phyloP scores from a whole-genome alignment of 179 eudicot genomes.

The Gypsophila paniculata region DNA sequence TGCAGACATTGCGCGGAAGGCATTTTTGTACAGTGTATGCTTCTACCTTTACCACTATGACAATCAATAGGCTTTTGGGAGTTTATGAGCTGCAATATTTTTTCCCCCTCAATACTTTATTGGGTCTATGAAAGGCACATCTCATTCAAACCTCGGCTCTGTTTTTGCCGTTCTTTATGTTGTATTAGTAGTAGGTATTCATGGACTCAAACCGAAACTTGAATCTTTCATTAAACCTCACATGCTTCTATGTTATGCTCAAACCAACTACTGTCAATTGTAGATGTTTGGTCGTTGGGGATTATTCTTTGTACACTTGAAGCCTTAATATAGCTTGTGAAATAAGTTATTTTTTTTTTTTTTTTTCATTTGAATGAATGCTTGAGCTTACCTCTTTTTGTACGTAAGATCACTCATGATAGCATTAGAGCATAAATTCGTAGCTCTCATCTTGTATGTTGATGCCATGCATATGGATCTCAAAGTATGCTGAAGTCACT shows the following conservation, averaged over 20 bases:
- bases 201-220: neutral
- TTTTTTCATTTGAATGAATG: too few species aligned
- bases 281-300: neutral
- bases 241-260: neutral
- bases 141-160: neutral
- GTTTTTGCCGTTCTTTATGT: neutral
- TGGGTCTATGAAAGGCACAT: neutral
- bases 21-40: conserved; percentile 92
- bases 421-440: too few species aligned
- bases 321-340: neutral
- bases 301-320: neutral
- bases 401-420: too few species aligned
- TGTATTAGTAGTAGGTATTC: neutral
- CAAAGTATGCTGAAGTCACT: too few species aligned
- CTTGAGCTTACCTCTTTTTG: too few species aligned
- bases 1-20: conserved; percentile 92
- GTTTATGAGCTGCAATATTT: neutral
- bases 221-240: neutral
- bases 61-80: conserved; percentile 7
- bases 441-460: too few species aligned
- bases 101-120: neutral
- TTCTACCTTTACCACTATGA: conserved; percentile 17
- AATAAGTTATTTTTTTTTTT: too few species aligned
- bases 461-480: too few species aligned
- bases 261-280: neutral